Base-by-base conservation (phyloP, 192 early-diverging fungal genomes). In the Coemansia sp. region DNA sequence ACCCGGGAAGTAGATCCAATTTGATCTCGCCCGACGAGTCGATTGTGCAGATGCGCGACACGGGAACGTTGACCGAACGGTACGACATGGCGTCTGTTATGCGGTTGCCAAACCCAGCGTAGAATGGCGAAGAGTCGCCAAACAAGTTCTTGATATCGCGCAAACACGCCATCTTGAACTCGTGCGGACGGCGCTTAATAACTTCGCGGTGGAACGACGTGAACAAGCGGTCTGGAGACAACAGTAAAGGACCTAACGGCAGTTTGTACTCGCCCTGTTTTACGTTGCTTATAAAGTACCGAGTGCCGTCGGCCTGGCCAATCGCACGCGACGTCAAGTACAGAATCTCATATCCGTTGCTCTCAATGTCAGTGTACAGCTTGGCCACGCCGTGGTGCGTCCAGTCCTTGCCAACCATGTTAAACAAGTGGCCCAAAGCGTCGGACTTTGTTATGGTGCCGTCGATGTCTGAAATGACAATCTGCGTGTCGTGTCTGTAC, bases 381-480 rank as follows among this genome's bases (percentile, higher is more conserved):
- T 92, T 95, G 42, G 97, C 97, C 19, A 98, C 93, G 31, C 97
- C 97, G 11, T 84, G 84, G 75, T 98, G 97, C 1, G 95, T 98
- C 97, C 97, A 98, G 74, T 98, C 97, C 75, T 87, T 89, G 44
- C 97, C 97, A 21, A 97, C 90, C 90, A 95, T 95, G 37, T 94
- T 94, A 76, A 95, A 96, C 11, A 98, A 83, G 65, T 98, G 97
- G 5, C 97, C 97, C 48, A 98, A 78, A 3, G 89, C 93, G 69
- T 98, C 97, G 0, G 94, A 96, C 81, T 97, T 97, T 44, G 97
- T 98, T 64, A 98, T 98, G 4, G 97, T 98, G 4, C 97, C 97
- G 72, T 98, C 97, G 57, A 98, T 94, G 69, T 98, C 97, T 0
- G 94, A 96, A 66, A 98, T 97, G 3, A 98, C 95, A 17, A 98